Evolutionary conservation across 2,329 filamentous ascomycete species (phyloP), one percentile per base, ranked within the genome.

Genomic region (Raffaelea albimanens): DNA sequence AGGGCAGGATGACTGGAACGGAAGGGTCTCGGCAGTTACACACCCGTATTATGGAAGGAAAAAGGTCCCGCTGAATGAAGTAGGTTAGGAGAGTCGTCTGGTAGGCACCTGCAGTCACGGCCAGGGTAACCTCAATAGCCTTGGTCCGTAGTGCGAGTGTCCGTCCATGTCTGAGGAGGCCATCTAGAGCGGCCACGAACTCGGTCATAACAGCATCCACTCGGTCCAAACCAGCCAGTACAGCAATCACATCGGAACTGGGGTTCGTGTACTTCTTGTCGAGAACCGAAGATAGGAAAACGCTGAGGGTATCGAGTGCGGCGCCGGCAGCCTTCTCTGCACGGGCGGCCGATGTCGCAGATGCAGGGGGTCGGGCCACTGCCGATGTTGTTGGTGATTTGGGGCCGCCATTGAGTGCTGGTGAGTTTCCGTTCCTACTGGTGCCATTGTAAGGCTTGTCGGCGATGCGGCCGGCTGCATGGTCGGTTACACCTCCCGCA

Each of bases 21-120:
- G 34, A 38, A 38, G 34, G 34, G 34, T 20, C 2, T 22, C 2
- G 29, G 41, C 16, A 13, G 20, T 23, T 21, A 40, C 8, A 49
- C 63, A 93, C 88, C 80, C 94, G 96, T 80, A 96, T 95, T 46
- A 97, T 75, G 9, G 89, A 83, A 19, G 91, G 91, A 59, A 98
- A 98, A 33, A 97, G 73, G 62, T 98, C 93, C 55, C 88, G 76
- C 60, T 97, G 90, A 38, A 93, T 93, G 60, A 98, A 88, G 65
- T 97, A 98, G 1, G 90, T 94, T 47, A 96, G 76, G 20, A 98
- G 73, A 43, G 88, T 93, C 4, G 93, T 97, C 66, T 95, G 89
- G 63, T 96, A 97, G 48, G 90, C 90, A n/a, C 91, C 90, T 10
- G 90, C 87, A 7, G 88, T 86, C 48, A 95, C 82, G 14, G 89